Conservation (phyloP, 2,329 filamentous ascomycete species). For the Colletotrichum liriopes region DNA sequence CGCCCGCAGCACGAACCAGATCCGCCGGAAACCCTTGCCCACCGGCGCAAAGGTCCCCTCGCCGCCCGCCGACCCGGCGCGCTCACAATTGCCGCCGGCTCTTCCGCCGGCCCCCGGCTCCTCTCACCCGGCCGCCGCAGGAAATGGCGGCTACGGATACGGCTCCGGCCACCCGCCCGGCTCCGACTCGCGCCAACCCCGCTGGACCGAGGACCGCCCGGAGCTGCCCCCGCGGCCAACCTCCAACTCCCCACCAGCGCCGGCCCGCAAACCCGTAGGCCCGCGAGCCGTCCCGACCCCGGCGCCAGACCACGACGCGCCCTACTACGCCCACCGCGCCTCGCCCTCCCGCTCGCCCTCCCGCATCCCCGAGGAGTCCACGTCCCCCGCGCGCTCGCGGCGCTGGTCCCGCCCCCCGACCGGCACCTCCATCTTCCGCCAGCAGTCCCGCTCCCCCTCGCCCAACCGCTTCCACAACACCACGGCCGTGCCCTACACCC, state of each 20-base stretch:
- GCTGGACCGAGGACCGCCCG: slow-evolving; percentile 17
- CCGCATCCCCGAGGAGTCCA: slow-evolving; percentile 13
- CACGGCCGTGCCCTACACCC: slow-evolving; percentile 63
- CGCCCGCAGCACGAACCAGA: slow-evolving; percentile 58
- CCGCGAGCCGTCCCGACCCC: slow-evolving; percentile 30
- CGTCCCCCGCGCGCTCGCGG: slow-evolving; percentile 9
- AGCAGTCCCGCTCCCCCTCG: slow-evolving; percentile 52
- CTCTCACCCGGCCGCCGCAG: slow-evolving; percentile 23
- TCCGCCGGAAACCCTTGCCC: slow-evolving; percentile 69
- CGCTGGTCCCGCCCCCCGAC: slow-evolving; percentile 22
- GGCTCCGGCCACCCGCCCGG: slow-evolving; percentile 9
- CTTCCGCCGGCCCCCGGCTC: neutral
- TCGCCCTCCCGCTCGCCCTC: slow-evolving; percentile 25
- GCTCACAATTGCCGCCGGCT: slow-evolving; percentile 14
- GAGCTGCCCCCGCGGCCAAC: slow-evolving; percentile 34
- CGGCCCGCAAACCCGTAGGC: slow-evolving; percentile 39
- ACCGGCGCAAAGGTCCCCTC: slow-evolving; percentile 48
- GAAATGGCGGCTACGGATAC: slow-evolving; percentile 20
- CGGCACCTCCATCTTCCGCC: slow-evolving; percentile 19
- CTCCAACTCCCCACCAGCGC: slow-evolving; percentile 33
- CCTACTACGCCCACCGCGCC: slow-evolving; percentile 8
- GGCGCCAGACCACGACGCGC: slow-evolving; percentile 14
- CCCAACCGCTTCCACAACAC: slow-evolving; percentile 54
- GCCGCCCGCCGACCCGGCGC: slow-evolving; percentile 25
- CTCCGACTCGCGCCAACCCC: neutral